Evolutionary conservation across 192 early-diverging fungal genomes (phyloP), one percentile per base, ranked within the genome.

Genomic region (Chytriomyces sp.): DNA sequence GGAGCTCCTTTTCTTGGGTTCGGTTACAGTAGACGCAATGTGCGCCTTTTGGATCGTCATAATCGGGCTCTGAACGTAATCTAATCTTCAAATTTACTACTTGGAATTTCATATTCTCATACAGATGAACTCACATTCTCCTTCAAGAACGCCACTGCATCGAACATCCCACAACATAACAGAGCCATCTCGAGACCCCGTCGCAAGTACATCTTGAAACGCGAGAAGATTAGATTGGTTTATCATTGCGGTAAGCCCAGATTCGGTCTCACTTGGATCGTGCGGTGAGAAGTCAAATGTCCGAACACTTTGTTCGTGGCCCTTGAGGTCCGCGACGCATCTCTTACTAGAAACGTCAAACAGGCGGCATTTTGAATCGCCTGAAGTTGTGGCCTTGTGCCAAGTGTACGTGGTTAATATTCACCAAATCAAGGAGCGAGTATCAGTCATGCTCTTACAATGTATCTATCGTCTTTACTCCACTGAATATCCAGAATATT

Each of bases 401-500:
- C 8, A 32, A 72, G 1, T 41, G n/a, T 49, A 52, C 56, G 57
- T 30, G n/a, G 49, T 30, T n/a, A n/a, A 54, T 61, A 3, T 54
- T 55, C 5, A 32, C 25, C 66, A 28, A 49, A 68, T 40, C 38
- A 44, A 19, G 25, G 7, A 30, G 19, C 22, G 26, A 31, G n/a
- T 39, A 52, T 52, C 19, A 8, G 30, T 30, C 10, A 69, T 36
- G 36, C 5, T 41, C 66, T n/a, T 82, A 90, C 89, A 52, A 92
- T 62, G 53, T 76, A 79, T 17, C 74, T 66, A 74, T 93, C 90
- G 64, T 93, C 88, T 4, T 67, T 69, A 32, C 87, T 86, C 93
- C 93, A 97, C 32, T 83, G 82, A 5, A 93, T 71, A 75, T 97
- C 94, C 56, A 93, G 89, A n/a, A 93, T 84, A 3, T 92, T 88